Conservation (phyloP, 2,329 filamentous ascomycete genomes). For the Claviceps capensis region DNA sequence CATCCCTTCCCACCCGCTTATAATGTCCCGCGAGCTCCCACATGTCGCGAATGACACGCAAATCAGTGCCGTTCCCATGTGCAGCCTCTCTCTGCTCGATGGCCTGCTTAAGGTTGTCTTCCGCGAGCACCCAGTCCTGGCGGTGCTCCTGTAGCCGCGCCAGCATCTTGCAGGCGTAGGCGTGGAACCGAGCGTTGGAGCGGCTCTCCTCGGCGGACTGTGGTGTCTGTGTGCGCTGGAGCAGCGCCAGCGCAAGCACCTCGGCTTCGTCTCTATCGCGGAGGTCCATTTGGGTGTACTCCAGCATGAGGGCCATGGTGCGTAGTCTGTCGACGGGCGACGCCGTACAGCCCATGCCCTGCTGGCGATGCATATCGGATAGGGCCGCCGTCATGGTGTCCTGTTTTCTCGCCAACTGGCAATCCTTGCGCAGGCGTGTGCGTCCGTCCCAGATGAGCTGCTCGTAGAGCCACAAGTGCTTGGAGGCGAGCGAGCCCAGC, state of each 20-base stretch:
- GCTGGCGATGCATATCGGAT: conserved; percentile 10
- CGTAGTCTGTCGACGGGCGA: conserved; percentile 15
- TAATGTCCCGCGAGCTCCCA: conserved; percentile 24
- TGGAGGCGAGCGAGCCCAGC: conserved; percentile 15
- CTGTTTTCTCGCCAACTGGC: conserved; percentile 15
- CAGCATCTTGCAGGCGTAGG: conserved; percentile 25
- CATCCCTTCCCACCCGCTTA: conserved; percentile 16
- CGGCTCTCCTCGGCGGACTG: conserved; percentile 8
- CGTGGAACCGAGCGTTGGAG: conserved; percentile 22
- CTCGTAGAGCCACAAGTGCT: conserved; percentile 24
- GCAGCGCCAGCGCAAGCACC: conserved; percentile 15
- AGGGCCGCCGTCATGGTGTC: conserved; percentile 19
- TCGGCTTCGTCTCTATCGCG: conserved; percentile 19
- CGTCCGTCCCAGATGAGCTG: conserved; percentile 26
- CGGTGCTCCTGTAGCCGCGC: conserved; percentile 20
- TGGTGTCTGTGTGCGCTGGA: conserved; percentile 17
- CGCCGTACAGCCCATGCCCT: conserved; percentile 2
- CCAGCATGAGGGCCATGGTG: conserved; percentile 20
- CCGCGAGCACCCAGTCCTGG: conserved; percentile 18
- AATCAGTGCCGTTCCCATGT: conserved; percentile 19
- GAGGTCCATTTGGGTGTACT: conserved; percentile 26
- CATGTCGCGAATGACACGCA: conserved; percentile 25
- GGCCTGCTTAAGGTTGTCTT: conserved; percentile 19
- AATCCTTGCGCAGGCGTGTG: conserved; percentile 19
- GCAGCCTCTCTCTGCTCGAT: conserved; percentile 21